These are phyloP conservation scores for Lolium perenne DNA, from an alignment of 176 grass and related monocot species.

Conservation along the genomic window DNA sequence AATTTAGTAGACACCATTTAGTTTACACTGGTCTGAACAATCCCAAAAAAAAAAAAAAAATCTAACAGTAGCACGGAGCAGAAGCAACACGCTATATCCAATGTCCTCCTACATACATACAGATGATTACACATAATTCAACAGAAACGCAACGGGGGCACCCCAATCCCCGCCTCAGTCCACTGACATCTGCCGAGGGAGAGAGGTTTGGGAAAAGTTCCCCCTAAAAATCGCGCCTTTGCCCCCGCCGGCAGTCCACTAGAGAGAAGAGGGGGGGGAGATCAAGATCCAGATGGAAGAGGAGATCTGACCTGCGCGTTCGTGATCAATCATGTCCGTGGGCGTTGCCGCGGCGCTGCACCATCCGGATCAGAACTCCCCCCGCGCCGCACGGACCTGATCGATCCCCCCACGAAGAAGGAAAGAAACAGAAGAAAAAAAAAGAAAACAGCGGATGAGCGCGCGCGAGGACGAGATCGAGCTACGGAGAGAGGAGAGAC, in stretches of 20 bases:
- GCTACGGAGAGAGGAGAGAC: background rate
- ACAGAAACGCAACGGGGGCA: background rate
- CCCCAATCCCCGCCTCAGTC: background rate
- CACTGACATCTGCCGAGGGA: background rate
- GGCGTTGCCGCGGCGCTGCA: conserved; percentile 41
- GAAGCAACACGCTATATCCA: conserved; percentile 17
- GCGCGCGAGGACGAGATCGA: conserved; percentile 34
- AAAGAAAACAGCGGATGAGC: conserved; percentile 38
- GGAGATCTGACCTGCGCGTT: conserved; percentile 43
- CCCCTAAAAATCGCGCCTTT: conserved; percentile 39
- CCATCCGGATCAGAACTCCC: conserved; percentile 55
- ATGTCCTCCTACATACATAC: background rate
- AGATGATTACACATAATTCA: background rate
- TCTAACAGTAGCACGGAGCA: background rate
- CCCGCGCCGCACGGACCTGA: conserved; percentile 48
- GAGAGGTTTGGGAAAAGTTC: background rate
- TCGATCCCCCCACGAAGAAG: background rate
- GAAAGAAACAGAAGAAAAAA: background rate
- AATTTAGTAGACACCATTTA: background rate
- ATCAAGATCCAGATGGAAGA: conserved; percentile 35
- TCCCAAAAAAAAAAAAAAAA: background rate
- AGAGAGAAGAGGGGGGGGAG: background rate
- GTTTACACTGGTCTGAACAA: background rate
- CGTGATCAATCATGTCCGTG: conserved; percentile 55
- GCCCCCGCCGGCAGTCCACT: background rate